These are phyloP conservation scores for Endoconidiophora laricicola DNA, from an alignment of 2,329 filamentous ascomycete species.

Conservation along the genomic window DNA sequence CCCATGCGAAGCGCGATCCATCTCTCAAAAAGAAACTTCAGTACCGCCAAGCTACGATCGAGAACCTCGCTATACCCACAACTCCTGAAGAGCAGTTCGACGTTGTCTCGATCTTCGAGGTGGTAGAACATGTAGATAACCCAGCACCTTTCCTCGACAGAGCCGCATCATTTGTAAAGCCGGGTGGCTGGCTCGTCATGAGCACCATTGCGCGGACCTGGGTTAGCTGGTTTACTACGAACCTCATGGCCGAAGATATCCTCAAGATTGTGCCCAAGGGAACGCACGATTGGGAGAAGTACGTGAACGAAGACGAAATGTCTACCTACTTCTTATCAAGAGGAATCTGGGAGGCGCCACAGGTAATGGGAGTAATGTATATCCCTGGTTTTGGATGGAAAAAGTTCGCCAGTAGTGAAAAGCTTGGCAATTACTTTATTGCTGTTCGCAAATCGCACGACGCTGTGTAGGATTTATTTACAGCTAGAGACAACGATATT, in stretches of 20 bases:
- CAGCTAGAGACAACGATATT: not conserved
- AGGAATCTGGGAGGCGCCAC: slow-evolving; percentile 41
- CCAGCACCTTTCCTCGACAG: slow-evolving; percentile 57
- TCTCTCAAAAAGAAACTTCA: slow-evolving; percentile 43
- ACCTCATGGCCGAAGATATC: slow-evolving; percentile 77
- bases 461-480: not conserved
- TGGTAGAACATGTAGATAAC: slow-evolving; percentile 77
- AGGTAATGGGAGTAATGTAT: slow-evolving; percentile 71
- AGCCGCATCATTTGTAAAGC: slow-evolving; percentile 60
- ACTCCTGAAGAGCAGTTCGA: slow-evolving; percentile 42
- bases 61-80: slow-evolving; percentile 38
- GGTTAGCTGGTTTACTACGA: slow-evolving; percentile 82
- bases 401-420: slow-evolving; percentile 64
- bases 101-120: slow-evolving; percentile 78
- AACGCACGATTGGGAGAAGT: slow-evolving; percentile 94
- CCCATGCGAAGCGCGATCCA: slow-evolving; percentile 62
- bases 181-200: slow-evolving; percentile 83
- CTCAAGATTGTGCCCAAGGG: slow-evolving; percentile 75
- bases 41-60: slow-evolving; percentile 65
- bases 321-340: slow-evolving; percentile 34
- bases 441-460: slow-evolving; percentile 41
- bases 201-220: slow-evolving; percentile 86
- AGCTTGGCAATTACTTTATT: slow-evolving; percentile 92
- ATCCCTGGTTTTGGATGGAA: slow-evolving; percentile 83
- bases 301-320: slow-evolving; percentile 75